Conservation (phyloP, 2,329 filamentous ascomycete genomes). For the Ceratocystis lukuohia region DNA sequence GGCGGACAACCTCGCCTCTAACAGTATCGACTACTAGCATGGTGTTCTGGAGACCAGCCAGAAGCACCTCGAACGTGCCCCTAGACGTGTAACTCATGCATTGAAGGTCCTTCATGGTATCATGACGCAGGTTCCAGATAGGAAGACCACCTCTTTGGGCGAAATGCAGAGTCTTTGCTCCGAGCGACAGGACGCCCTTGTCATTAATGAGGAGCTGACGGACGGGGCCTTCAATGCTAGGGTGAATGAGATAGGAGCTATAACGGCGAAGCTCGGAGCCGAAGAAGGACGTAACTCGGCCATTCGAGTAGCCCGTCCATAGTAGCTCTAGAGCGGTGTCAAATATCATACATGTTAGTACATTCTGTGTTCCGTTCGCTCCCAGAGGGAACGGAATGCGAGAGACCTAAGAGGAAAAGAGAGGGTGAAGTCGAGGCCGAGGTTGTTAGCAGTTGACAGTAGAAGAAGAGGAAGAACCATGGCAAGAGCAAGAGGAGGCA, state of each 20-base stretch:
- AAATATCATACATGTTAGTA: slow-evolving; percentile 71
- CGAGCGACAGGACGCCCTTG: slow-evolving; percentile 76
- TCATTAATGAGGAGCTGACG: slow-evolving; percentile 86
- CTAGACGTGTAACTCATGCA: slow-evolving; percentile 95
- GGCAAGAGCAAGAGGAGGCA: background rate
- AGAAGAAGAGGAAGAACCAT: background rate
- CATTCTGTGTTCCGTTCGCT: slow-evolving; percentile 54
- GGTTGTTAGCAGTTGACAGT: background rate
- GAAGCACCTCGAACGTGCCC: slow-evolving; percentile 67
- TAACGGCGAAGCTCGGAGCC: slow-evolving; percentile 75
- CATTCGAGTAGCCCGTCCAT: slow-evolving; percentile 67
- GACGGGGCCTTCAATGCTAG: slow-evolving; percentile 58
- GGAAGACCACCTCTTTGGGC: slow-evolving; percentile 68
- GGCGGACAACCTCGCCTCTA: slow-evolving; percentile 59
- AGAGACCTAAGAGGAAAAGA: slow-evolving; percentile 47
- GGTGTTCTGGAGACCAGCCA: slow-evolving; percentile 70
- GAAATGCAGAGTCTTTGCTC: slow-evolving; percentile 75
- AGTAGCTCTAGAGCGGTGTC: slow-evolving; percentile 80
- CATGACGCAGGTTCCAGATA: slow-evolving; percentile 67
- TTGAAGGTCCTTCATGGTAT: slow-evolving; percentile 56
- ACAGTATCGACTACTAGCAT: slow-evolving; percentile 66
- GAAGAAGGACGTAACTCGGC: slow-evolving; percentile 78
- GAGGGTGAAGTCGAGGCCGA: background rate
- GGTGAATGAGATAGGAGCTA: slow-evolving; percentile 76
- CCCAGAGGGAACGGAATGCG: slow-evolving; percentile 69